These are phyloP conservation scores for Gnaphalium uliginosum DNA, from an alignment of 129 eudicot genomes.

Conservation along the genomic window DNA sequence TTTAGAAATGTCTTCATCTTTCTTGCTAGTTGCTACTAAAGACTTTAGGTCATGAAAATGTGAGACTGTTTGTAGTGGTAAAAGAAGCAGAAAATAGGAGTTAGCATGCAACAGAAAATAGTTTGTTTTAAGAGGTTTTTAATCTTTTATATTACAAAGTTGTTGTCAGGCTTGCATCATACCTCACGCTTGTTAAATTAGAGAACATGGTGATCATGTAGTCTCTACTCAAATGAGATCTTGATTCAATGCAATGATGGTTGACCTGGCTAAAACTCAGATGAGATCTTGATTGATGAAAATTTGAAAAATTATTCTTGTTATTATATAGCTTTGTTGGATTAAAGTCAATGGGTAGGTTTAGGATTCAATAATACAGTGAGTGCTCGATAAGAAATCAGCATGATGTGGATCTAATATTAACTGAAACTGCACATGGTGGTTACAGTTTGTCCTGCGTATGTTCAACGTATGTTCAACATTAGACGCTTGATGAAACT, in stretches of 20 bases:
- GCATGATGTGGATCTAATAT: not conserved
- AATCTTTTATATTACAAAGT: not conserved
- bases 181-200: constrained; percentile 25
- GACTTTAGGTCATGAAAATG: not conserved
- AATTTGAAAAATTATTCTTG: constrained; percentile 9
- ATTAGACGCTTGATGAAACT: no score
- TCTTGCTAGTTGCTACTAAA: not conserved
- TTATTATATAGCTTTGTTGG: not conserved
- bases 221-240: constrained; percentile 28
- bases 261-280: constrained; percentile 23
- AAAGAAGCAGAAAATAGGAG: not conserved
- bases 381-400: not conserved
- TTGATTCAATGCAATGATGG: constrained; percentile 27
- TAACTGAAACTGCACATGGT: no score
- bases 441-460: no score
- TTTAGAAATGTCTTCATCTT: not conserved
- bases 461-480: no score
- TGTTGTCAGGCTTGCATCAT: constrained; percentile 28
- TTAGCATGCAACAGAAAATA: not conserved
- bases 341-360: constrained; percentile 13
- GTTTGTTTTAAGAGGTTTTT: not conserved
- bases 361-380: constrained; percentile 1
- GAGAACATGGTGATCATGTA: constrained; percentile 31
- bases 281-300: constrained; percentile 30
- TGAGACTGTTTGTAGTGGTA: not conserved